Conservation (phyloP, 768 basidiomycete genomes). For the Phanerochaete sordida region DNA sequence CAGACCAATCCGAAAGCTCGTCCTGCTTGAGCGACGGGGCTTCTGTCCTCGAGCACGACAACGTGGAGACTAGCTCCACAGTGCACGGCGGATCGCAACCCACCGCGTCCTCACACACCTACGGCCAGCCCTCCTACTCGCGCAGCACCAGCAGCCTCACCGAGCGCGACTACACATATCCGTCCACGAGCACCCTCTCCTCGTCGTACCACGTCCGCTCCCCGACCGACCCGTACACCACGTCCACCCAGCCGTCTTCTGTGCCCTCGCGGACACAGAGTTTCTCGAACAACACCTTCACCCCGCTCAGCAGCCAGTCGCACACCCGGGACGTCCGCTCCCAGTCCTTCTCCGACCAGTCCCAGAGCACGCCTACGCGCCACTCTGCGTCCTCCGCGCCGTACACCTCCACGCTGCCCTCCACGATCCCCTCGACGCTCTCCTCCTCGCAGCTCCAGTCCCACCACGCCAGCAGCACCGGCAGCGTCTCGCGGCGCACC, state of each 20-base stretch:
- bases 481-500: neutral
- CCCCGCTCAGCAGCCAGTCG: neutral
- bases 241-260: neutral
- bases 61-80: slow-evolving; percentile 30
- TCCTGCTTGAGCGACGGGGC: slow-evolving; percentile 40
- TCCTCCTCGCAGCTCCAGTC: neutral
- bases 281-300: slow-evolving; percentile 1
- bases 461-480: neutral
- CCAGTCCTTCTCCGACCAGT: neutral
- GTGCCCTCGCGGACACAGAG: neutral
- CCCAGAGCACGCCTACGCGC: neutral
- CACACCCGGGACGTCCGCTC: neutral
- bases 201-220: slow-evolving; percentile 1
- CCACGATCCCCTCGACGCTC: neutral
- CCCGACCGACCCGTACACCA: neutral
- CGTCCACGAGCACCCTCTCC: neutral
- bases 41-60: slow-evolving; percentile 34
- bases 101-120: neutral
- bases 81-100: neutral
- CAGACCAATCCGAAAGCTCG: slow-evolving; percentile 46
- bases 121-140: neutral
- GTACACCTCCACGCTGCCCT: neutral
- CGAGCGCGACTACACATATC: neutral
- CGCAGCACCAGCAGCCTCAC: neutral
- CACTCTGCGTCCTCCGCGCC: neutral